Evolutionary conservation across 768 basidiomycete species (phyloP), one percentile per base, ranked within the genome.

Genomic region (Sporobolomyces pararoseus): DNA sequence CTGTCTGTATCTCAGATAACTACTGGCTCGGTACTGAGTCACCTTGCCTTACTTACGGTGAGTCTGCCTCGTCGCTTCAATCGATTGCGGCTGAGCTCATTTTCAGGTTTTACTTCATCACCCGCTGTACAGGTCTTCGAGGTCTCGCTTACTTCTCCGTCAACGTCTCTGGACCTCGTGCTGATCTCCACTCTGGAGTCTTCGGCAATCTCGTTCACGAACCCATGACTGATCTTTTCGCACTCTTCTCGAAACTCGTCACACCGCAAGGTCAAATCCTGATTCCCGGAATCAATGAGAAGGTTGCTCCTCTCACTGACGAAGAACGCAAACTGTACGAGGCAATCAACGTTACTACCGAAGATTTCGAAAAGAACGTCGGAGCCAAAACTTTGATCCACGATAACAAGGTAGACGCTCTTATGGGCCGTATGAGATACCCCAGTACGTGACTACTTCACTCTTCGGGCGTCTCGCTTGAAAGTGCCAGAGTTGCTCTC

Each of bases 171-270:
- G 95, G 95, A 6, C 94, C 95, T 5, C 86, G 83, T 25, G 84
- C 88, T 51, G 93, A 97, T 77, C 83, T 97, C 1, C 95, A 98
- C 80, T 93, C 91, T 46, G 94, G 94, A 63, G 83, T 87, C 35
- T 91, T 90, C 77, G 90, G 91, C 13, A 83, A 87, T 44, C 86
- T 85, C 37, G 89, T 91, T 27, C 87, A 90, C 77, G 82, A 83
- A 79, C 93, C 94, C 19, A 95, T 97, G 94, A 94, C 91, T 0
- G 94, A 95, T 78, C 86, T 96, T 59, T 83, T 96, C 78, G 78
- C 80, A 52, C 81, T 97, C 72, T 86, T 97, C 85, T 85, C 87
- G 76, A 91, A 86, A 74, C 89, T 97, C 52, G 93, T 96, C 63
- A 84, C 85, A 51, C 82, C 85, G 4, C 77, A 84, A 52, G 93